phyloP scores from a whole-genome alignment of 1,284 basidiomycete genomes.

The Omphalotus olearius region DNA sequence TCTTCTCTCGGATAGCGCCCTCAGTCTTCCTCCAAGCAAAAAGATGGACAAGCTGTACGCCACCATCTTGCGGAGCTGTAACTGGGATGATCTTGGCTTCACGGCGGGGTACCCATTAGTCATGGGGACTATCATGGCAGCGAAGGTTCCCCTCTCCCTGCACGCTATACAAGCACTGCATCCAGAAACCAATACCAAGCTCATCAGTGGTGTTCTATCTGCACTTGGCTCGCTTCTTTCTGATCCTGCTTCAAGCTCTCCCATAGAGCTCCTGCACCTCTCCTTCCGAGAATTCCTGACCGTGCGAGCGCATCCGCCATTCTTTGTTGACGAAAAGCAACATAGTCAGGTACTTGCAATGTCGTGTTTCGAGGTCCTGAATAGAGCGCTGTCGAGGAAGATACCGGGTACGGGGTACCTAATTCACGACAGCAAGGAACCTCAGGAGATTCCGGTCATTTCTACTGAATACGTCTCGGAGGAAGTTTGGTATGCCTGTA shows the following conservation, averaged over 20 bases:
- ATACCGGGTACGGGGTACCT: constrained; percentile 10
- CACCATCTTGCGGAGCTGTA: constrained; percentile 18
- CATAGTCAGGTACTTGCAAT: constrained; percentile 9
- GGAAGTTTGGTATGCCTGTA: constrained; percentile 5
- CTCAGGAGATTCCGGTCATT: constrained; percentile 2
- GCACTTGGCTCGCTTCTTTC: constrained; percentile 14
- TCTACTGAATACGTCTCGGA: constrained; percentile 3
- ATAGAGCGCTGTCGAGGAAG: not conserved
- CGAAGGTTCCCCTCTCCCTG: constrained; percentile 16
- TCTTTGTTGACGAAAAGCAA: constrained; percentile 4
- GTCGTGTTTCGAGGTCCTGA: constrained; percentile 4
- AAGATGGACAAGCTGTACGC: constrained; percentile 21
- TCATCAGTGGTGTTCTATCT: constrained; percentile 9
- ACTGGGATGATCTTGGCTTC: constrained; percentile 21
- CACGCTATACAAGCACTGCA: constrained; percentile 18
- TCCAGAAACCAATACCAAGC: not conserved
- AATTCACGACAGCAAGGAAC: not conserved
- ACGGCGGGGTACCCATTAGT: constrained; percentile 17
- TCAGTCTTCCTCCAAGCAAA: constrained; percentile 5
- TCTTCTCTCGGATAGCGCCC: not conserved
- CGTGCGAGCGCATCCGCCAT: constrained; percentile 3
- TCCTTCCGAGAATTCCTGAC: constrained; percentile 21
- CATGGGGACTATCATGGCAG: constrained; percentile 21
- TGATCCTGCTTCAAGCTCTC: constrained; percentile 2
- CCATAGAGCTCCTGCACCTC: constrained; percentile 15